phyloP scores from a whole-genome alignment of 768 basidiomycete species.

The Mycena epipterygia region DNA sequence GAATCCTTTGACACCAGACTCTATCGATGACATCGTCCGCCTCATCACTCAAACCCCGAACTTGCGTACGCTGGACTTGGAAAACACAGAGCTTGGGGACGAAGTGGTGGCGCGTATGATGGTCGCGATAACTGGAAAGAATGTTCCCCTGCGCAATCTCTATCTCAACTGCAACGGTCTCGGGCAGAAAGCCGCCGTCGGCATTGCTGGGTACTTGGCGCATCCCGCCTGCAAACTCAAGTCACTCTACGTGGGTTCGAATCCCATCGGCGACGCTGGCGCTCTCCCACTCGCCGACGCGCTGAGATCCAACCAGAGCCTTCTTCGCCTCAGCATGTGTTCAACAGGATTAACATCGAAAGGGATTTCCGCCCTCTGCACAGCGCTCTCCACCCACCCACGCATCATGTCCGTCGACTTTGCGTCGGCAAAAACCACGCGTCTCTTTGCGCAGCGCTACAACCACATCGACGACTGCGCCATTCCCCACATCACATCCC shows the following conservation, averaged over 20 bases:
- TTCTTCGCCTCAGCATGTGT: conserved; percentile 27
- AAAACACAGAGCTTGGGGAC: conserved; percentile 34
- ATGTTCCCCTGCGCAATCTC: conserved; percentile 27
- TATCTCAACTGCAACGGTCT: conserved; percentile 34
- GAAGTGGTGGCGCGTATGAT: conserved; percentile 25
- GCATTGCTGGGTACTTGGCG: conserved; percentile 28
- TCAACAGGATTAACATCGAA: conserved; percentile 28
- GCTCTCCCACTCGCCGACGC: conserved; percentile 23
- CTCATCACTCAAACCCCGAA: conserved; percentile 31
- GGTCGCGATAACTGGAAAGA: conserved; percentile 18
- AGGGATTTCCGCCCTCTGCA: conserved; percentile 18
- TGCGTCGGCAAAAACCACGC: conserved; percentile 20
- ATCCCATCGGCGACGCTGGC: conserved; percentile 36
- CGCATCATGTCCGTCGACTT: conserved; percentile 24
- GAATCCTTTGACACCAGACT: conserved; percentile 32
- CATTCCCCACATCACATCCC: background rate
- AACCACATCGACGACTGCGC: conserved; percentile 26
- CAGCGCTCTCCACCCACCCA: conserved; percentile 26
- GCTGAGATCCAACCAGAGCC: conserved; percentile 19
- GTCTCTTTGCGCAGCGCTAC: conserved; percentile 24
- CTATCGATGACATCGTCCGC: conserved; percentile 23
- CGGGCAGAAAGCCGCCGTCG: conserved; percentile 25
- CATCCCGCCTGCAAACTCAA: conserved; percentile 29
- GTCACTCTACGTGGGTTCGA: conserved; percentile 26
- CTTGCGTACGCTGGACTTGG: conserved; percentile 35